These are phyloP conservation scores for Rhodotorula sp. DNA, from an alignment of 1,284 basidiomycete species.

Conservation along the genomic window DNA sequence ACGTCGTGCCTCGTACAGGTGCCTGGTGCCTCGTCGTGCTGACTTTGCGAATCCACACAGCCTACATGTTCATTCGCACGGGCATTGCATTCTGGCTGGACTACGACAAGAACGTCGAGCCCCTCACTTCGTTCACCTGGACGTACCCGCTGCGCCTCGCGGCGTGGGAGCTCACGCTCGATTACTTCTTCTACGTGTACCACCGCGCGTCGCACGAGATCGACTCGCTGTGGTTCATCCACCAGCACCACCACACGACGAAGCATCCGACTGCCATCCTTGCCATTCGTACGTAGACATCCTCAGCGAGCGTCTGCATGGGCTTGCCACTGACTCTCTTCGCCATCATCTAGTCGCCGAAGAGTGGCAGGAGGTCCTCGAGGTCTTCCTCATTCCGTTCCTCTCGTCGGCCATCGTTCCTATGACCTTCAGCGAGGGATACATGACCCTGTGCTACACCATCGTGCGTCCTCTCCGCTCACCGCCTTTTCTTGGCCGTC, in stretches of 20 bases:
- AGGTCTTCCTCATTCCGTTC: conserved; percentile 25
- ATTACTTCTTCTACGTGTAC: conserved; percentile 33
- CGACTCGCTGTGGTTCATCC: conserved; percentile 30
- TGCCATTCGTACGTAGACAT: neutral
- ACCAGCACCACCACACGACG: conserved; percentile 20
- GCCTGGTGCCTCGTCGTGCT: neutral
- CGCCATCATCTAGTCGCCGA: conserved; percentile 20
- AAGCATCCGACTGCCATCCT: conserved; percentile 19
- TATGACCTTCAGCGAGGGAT: conserved; percentile 30
- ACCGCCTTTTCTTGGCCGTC: conserved; percentile 11
- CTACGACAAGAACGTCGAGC: conserved; percentile 17
- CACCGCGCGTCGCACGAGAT: conserved; percentile 29
- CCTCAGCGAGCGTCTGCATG: neutral
- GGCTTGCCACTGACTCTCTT: neutral
- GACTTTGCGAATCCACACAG: neutral
- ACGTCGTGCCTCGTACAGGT: neutral
- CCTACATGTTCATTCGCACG: conserved; percentile 29
- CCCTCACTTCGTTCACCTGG: conserved; percentile 9
- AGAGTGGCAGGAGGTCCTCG: conserved; percentile 22
- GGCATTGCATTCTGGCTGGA: conserved; percentile 18
- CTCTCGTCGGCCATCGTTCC: conserved; percentile 7
- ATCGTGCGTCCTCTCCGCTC: conserved; percentile 1
- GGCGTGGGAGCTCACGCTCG: conserved; percentile 28
- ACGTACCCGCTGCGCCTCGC: conserved; percentile 23
- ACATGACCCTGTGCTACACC: conserved; percentile 23